phyloP scores from a whole-genome alignment of 176 grass and related monocot species.

The Oryza officinalis region DNA sequence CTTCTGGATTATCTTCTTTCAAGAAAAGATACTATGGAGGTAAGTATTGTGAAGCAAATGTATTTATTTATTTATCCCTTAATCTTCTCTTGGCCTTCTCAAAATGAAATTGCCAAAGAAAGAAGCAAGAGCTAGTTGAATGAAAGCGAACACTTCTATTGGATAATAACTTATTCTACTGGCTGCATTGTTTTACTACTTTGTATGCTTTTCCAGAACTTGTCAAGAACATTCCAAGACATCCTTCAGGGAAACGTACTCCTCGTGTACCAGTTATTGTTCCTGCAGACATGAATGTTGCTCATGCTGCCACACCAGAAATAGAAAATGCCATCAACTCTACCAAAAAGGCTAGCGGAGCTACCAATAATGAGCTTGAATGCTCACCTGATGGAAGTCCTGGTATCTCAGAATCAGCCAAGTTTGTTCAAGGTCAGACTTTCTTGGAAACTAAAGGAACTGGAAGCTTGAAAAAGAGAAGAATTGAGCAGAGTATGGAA shows the following conservation, averaged over 20 bases:
- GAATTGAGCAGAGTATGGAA: slow-evolving; percentile 27
- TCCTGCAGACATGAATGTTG: slow-evolving; percentile 29
- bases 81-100: not conserved
- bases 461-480: slow-evolving; percentile 40
- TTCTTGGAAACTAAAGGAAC: slow-evolving; percentile 31
- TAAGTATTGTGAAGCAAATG: slow-evolving; percentile 22
- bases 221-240: not conserved
- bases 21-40: slow-evolving; percentile 53
- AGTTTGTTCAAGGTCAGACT: slow-evolving; percentile 24
- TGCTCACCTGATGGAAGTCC: slow-evolving; percentile 47
- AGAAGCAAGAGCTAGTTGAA: not conserved
- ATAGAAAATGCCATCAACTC: slow-evolving; percentile 12
- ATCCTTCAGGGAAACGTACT: slow-evolving; percentile 49
- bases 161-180: not conserved
- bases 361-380: slow-evolving; percentile 13
- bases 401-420: slow-evolving; percentile 37
- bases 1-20: slow-evolving; percentile 49
- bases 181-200: slow-evolving; percentile 1
- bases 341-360: slow-evolving; percentile 28
- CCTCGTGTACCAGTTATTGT: slow-evolving; percentile 45
- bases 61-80: not conserved
- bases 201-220: slow-evolving; percentile 47
- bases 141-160: not conserved
- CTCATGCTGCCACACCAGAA: slow-evolving; percentile 13
- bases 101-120: not conserved